Conservation (phyloP, 2,329 filamentous ascomycete genomes). For the Capronia epimyces region DNA sequence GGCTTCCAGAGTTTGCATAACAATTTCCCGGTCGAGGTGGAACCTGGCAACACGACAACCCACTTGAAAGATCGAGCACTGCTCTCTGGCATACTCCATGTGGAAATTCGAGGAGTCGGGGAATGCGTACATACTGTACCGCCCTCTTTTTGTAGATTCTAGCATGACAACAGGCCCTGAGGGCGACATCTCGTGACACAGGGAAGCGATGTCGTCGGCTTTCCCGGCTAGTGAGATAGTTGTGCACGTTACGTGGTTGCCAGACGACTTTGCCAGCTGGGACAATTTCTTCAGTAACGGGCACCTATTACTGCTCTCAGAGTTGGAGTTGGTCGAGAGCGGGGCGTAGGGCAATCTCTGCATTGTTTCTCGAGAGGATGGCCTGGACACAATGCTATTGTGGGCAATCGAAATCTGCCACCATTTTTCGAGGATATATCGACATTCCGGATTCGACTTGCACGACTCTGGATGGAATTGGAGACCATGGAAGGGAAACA, state of each 20-base stretch:
- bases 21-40: constrained; percentile 5
- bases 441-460: constrained; percentile 61
- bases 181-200: constrained; percentile 13
- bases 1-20: constrained; percentile 7
- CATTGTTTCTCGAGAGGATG: background rate
- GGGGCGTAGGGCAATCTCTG: background rate
- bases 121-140: constrained; percentile 69
- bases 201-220: constrained; percentile 24
- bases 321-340: background rate
- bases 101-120: constrained; percentile 53
- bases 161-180: constrained; percentile 32
- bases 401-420: constrained; percentile 61
- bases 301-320: background rate
- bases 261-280: background rate
- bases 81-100: constrained; percentile 47
- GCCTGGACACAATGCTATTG: constrained; percentile 40
- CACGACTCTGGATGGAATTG: constrained; percentile 93
- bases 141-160: constrained; percentile 44
- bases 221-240: constrained; percentile 12
- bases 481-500: constrained; percentile 74
- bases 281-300: background rate
- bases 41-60: background rate
- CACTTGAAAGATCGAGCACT: constrained; percentile 1
- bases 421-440: constrained; percentile 66
- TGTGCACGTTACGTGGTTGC: background rate